Evolutionary conservation across 208 protist species (phyloP).

Genomic region (Phytomonas sp.): DNA sequence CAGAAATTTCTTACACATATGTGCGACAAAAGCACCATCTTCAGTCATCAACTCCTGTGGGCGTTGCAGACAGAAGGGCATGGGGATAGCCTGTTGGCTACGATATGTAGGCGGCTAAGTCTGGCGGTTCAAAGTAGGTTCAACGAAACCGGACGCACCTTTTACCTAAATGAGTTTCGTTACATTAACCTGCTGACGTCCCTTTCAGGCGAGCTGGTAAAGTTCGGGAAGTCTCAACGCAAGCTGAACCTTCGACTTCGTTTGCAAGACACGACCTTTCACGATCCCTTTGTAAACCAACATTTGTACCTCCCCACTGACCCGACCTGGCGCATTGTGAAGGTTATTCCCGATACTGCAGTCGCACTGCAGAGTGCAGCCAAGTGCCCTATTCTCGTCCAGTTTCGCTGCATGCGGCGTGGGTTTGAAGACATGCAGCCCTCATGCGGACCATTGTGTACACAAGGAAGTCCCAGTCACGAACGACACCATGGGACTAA

Average conservation of each 20-base stretch:
- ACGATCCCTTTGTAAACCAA: conserved; percentile 24
- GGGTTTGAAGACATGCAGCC: conserved; percentile 28
- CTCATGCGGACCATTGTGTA: conserved; percentile 7
- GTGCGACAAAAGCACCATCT: conserved; percentile 55
- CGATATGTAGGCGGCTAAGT: conserved; percentile 32
- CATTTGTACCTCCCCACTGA: conserved; percentile 87
- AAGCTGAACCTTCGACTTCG: conserved; percentile 65
- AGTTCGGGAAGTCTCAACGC: conserved; percentile 63
- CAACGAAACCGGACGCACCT: conserved; percentile 33
- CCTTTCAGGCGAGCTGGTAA: conserved; percentile 75
- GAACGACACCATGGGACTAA: not conserved
- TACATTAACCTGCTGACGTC: conserved; percentile 69
- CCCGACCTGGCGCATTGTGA: conserved; percentile 53
- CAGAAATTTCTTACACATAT: conserved; percentile 45
- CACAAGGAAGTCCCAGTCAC: not conserved
- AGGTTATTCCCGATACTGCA: conserved; percentile 65
- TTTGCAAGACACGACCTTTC: conserved; percentile 56
- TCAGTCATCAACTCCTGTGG: conserved; percentile 86
- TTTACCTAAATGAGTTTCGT: conserved; percentile 69
- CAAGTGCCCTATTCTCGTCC: conserved; percentile 88
- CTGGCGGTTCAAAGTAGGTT: conserved; percentile 27
- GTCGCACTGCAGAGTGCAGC: conserved; percentile 83
- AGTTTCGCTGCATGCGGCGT: conserved; percentile 68
- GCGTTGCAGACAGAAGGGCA: conserved; percentile 66
- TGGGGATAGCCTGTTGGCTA: conserved; percentile 31